phyloP scores from a whole-genome alignment of 805 yeast genomes.

The Metschnikowia rubicola region DNA sequence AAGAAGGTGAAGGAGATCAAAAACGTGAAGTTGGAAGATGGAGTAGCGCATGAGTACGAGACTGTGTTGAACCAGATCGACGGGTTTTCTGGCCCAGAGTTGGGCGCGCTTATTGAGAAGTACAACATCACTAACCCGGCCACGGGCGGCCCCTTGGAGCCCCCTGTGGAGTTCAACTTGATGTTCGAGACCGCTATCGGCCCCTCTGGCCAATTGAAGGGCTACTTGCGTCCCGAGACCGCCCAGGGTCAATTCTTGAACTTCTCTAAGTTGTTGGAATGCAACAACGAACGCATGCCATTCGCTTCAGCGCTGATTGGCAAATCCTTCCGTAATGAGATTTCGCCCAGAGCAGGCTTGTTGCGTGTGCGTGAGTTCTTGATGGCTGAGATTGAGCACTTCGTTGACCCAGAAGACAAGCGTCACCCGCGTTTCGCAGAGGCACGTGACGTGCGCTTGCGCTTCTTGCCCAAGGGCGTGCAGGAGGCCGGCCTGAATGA shows the following conservation, averaged over 20 bases:
- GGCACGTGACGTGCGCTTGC: slow-evolving; percentile 67
- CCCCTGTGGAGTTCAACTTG: slow-evolving; percentile 92
- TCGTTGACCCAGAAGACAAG: slow-evolving; percentile 90
- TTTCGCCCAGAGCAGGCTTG: slow-evolving; percentile 96
- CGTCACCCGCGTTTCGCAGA: slow-evolving; percentile 75
- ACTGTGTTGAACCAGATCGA: slow-evolving; percentile 87
- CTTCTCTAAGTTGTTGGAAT: slow-evolving; percentile 88
- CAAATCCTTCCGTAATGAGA: slow-evolving; percentile 97
- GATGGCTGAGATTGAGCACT: slow-evolving; percentile 99
- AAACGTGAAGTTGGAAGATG: slow-evolving; percentile 85
- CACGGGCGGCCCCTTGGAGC: slow-evolving; percentile 79
- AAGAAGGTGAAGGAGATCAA: slow-evolving; percentile 89
- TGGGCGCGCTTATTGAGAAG: slow-evolving; percentile 83
- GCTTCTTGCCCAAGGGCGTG: slow-evolving; percentile 79
- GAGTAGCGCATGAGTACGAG: slow-evolving; percentile 76
- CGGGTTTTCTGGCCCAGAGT: slow-evolving; percentile 88
- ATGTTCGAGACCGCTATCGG: slow-evolving; percentile 99
- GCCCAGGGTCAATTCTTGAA: slow-evolving; percentile 99
- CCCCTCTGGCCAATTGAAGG: slow-evolving; percentile 94
- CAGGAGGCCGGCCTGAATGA: slow-evolving; percentile 84
- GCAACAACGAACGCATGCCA: slow-evolving; percentile 95
- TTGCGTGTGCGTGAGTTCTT: slow-evolving; percentile 97
- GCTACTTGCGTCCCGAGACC: slow-evolving; percentile 96
- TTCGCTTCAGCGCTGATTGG: slow-evolving; percentile 99
- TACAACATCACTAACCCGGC: slow-evolving; percentile 88